Evolutionary conservation across 1,284 basidiomycete species (phyloP).

Genomic region (Trametes polyzona): DNA sequence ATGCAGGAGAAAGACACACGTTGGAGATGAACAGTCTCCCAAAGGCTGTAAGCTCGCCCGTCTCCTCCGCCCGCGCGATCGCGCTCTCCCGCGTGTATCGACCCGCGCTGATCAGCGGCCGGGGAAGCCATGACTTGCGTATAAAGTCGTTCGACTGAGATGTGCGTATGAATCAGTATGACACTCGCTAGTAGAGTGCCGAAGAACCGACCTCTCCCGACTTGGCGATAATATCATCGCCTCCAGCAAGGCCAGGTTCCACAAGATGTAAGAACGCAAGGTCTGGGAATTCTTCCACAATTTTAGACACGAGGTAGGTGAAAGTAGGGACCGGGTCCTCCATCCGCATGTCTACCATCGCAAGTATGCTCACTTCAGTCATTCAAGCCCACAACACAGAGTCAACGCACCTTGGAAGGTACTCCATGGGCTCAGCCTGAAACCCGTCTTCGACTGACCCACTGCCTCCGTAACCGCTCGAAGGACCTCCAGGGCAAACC

Average conservation of each 20-base stretch:
- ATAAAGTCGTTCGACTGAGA: slow-evolving; percentile 40
- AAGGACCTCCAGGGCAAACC: slow-evolving; percentile 55
- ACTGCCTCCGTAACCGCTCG: slow-evolving; percentile 47
- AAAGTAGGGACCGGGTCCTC: slow-evolving; percentile 43
- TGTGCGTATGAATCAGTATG: background rate
- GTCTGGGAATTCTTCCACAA: slow-evolving; percentile 39
- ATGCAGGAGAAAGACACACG: slow-evolving; percentile 25
- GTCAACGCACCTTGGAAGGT: slow-evolving; percentile 37
- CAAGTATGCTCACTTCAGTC: too few relatives aligned
- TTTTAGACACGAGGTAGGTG: slow-evolving; percentile 33
- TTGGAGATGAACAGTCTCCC: slow-evolving; percentile 54
- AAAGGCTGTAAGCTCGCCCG: slow-evolving; percentile 47
- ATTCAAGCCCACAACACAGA: too few relatives aligned
- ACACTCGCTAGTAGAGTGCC: too few relatives aligned
- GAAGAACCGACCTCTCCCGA: background rate
- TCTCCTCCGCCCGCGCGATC: slow-evolving; percentile 34
- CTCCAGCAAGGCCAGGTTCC: slow-evolving; percentile 33
- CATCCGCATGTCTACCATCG: slow-evolving; percentile 47
- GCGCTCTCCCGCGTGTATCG: slow-evolving; percentile 39
- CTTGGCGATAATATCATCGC: background rate
- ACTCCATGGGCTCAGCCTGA: slow-evolving; percentile 60
- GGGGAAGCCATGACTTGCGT: slow-evolving; percentile 37
- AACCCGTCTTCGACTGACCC: slow-evolving; percentile 45
- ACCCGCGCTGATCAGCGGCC: slow-evolving; percentile 41
- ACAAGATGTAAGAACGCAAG: slow-evolving; percentile 56